Base-by-base conservation (phyloP, 2,329 filamentous ascomycete species). In the Boeremia lycopersici region DNA sequence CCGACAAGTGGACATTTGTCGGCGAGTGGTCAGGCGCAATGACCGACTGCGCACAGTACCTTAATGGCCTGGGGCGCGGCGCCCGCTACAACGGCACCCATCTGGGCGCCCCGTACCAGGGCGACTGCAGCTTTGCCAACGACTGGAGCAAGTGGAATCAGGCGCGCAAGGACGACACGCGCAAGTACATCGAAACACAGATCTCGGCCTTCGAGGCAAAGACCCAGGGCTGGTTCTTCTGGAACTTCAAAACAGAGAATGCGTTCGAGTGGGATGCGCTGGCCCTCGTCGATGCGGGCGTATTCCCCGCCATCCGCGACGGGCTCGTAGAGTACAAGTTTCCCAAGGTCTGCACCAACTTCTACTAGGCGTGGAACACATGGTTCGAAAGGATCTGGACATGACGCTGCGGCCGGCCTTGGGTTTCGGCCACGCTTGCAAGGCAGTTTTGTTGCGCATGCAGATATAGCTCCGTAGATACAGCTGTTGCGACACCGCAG, bases 1-100 rank as follows among this genome's bases (percentile, higher is more conserved):
- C 79, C 5, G 85, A 89, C 70, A 89, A 89, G 71, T 87, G 84
- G 80, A 53, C 49, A n/a, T 77, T 89, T 49, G 82, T 88, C 5
- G 87, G 87, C 36, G 87, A 90, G 70, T 89, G 87, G 86, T 84
- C 83, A 1, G 86, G 81, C 19, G 87, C 86, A 12, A 82, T 88
- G 79, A 89, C 87, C 2, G 83, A 86, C 65, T 84, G 82, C 62
- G 81, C 82, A 10, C 71, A 71, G 29, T 77, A 75, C 36, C 75
- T 82, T 43, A 82, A 82, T 55, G 85, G 87, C 35, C 82, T 81
- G 53, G 82, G 81, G 2, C 73, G 83, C 38, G 86, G 86, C 11
- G 80, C 86, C 8, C 80, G 87, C 31, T 86, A 84, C 68, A 82
- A 86, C 52, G 86, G 85, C 12, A 80, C 79, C 2, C 83, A 78